Evolutionary conservation across 768 basidiomycete species (phyloP), one percentile per base, ranked within the genome.

Genomic region (Agaricus subrufescens): DNA sequence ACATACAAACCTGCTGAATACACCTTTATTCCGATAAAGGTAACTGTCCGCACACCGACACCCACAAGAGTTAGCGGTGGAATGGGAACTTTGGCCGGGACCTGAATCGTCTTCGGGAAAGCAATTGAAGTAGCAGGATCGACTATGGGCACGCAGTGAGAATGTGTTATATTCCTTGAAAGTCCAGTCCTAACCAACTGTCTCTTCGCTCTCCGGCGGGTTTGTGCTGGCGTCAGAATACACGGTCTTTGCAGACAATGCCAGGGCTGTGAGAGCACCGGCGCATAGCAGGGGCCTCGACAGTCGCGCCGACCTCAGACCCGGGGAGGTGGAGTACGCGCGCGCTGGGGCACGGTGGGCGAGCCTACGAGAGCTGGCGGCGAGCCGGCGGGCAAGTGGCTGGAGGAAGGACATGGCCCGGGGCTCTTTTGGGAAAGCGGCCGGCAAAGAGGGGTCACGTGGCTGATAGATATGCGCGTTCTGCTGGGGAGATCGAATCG

Each of bases 1-100:
- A 91, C 88, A 68, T 96, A 97, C 71, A 97, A 93, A 2, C 82
- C 94, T 34, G 92, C 84, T 10, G 88, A 89, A 70, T 97, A 97
- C 14, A 96, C 94, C 65, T 91, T 85, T 60, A 97, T 82, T 6
- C 86, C 79, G 39, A 96, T 75, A 70, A 97, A 94, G 12, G 92
- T 93, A 30, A 97, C 93, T 0, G 86, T 91, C 49, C 94, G 78
- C 39, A 94, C 91, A 25, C 94, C 94, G 1, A 92, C 73, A 5
- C 94, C 94, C 19, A 97, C 72, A 4, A 96, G 79, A 10, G 83
- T 79, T 62, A 91, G 81, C 1, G 79, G 70, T 8, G 88, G 83
- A 5, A 82, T 69, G 9, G 82, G 78, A 14, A 81, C 69, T 62
- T 84, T 87, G 31, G 87, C 82, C 19, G 85, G 84, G 23, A 90